Evolutionary conservation across 345 rosid species (phyloP), one percentile per base, ranked within the genome.

Genomic region (Ceriops zippeliana): DNA sequence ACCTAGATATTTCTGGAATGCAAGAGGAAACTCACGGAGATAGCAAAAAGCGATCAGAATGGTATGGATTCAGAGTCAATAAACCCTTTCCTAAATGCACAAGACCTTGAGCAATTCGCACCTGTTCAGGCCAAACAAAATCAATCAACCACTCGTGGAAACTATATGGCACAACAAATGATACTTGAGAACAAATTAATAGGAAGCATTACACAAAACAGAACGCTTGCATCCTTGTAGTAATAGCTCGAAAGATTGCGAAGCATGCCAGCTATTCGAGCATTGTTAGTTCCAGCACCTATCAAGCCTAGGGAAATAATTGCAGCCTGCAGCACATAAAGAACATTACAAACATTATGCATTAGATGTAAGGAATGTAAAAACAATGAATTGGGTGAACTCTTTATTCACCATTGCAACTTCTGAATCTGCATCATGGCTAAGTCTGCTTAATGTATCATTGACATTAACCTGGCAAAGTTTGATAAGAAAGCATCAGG

Each of bases 281-380:
- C 99, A 81, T 95, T 91, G 69, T 95, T 90, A 68, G 99, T 95
- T 77, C 99, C 97, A 20, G 96, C 90, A 71, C 99, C 97, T 2
- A 95, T 91, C 90, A 95, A 80, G 22, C 99, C 99, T 64, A 95
- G 77, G 60, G 99, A 89, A 47, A 95, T 84, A 61, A 91, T 86
- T 26, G 97, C 96, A 72, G 93, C 89, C 96, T 95, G 84, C 75
- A 74, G n/a, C 65, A 71, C 24, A 52, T 61, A 75, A 65, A 73
- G 54, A 80, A 72, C n/a, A 56, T 65, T 32, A 57, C 69, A 53
- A 42, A 57, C 53, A 31, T n/a, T 15, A 58, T 6, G n/a, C 5
- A 27, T 46, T 24, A 62, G 37, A 35, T 61, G 51, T 51, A 49
- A 6, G 57, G 15, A 3, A 32, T 19, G 2, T 20, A 10, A 47